Conservation (phyloP, 2,329 filamentous ascomycete genomes). For the Sclerotinia minor region DNA sequence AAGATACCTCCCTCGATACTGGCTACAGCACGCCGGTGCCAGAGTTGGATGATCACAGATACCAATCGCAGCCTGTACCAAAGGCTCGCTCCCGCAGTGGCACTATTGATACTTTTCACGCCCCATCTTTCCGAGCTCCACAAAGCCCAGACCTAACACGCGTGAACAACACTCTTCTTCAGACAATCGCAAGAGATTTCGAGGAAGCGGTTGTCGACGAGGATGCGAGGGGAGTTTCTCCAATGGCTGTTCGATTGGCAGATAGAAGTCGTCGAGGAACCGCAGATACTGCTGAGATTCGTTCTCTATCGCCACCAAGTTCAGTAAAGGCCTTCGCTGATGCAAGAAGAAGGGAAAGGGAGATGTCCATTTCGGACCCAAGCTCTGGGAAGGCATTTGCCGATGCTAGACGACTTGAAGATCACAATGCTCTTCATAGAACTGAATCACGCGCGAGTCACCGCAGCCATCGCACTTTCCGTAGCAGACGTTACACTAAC, state of each 20-base stretch:
- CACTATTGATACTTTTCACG: slow-evolving; percentile 71
- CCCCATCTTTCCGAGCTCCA: slow-evolving; percentile 43
- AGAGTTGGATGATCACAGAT: slow-evolving; percentile 84
- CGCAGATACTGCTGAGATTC: slow-evolving; percentile 58
- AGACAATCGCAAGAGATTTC: slow-evolving; percentile 72
- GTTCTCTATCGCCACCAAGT: slow-evolving; percentile 85
- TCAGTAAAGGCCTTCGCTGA: slow-evolving; percentile 97
- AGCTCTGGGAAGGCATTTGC: slow-evolving; percentile 96
- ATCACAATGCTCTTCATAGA: slow-evolving; percentile 61
- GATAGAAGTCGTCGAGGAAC: slow-evolving; percentile 51
- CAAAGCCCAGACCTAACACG: slow-evolving; percentile 45
- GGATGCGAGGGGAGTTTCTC: slow-evolving; percentile 53
- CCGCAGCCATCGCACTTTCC: slow-evolving; percentile 54
- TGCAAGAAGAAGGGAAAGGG: slow-evolving; percentile 78
- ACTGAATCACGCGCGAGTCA: slow-evolving; percentile 70
- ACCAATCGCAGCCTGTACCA: slow-evolving; percentile 61
- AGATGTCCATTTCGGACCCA: slow-evolving; percentile 60
- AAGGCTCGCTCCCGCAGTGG: slow-evolving; percentile 64
- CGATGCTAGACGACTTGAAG: slow-evolving; percentile 74
- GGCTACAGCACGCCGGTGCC: slow-evolving; percentile 73
- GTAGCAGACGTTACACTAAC: slow-evolving; percentile 59
- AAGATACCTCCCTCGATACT: slow-evolving; percentile 58
- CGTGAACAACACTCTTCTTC: slow-evolving; percentile 44
- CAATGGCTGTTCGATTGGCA: slow-evolving; percentile 37
- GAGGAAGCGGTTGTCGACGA: slow-evolving; percentile 85